Evolutionary conservation across 805 yeast species (phyloP), one percentile per base, ranked within the genome.

Genomic region (Lipomyces chichibuensis): DNA sequence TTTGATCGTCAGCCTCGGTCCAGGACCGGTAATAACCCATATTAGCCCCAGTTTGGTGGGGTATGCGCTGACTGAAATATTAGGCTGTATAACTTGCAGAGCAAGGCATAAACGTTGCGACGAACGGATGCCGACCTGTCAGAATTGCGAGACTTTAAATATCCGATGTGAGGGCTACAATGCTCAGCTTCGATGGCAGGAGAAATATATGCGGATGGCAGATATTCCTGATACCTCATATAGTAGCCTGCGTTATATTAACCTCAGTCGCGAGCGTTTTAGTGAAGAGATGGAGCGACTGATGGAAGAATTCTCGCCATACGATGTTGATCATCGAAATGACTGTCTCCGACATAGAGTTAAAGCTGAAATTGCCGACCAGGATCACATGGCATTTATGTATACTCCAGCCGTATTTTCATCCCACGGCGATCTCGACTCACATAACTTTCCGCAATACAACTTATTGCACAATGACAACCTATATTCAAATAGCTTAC

Each of bases 91-190:
- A 11, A 60, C 63, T 64, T 91, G 97, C 74, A 83, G 96, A 20
- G 74, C 77, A 63, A 85, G 87, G 70, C 88, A 88, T 73, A 82
- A 86, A 65, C 83, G 82, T 70, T 88, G 92, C 76, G 88, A 88
- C 67, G 88, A 84, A 64, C 83, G 82, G 66, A 84, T 86, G 73
- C 92, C 92, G 4, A 80, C 82, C 65, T 88, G 92, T 73, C 74
- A 82, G n/a, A 81, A 82, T 52, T 88, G 92, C 75, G 81, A 77
- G 56, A 84, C 85, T 72, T 87, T 88, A 11, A 84, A 85, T 7
- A 87, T 80, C 2, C 89, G 88, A 2, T 92, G 97, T 77, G 86
- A 53, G 25, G 63, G 63, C 29, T 60, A 60, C 49, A 56, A 27
- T 13, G 27, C 62, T 2, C 62, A 20, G 62, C 62, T 60, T 27